These are phyloP conservation scores for Fragosphaeria purpurea DNA, from an alignment of 2,329 filamentous ascomycete species.

Conservation along the genomic window DNA sequence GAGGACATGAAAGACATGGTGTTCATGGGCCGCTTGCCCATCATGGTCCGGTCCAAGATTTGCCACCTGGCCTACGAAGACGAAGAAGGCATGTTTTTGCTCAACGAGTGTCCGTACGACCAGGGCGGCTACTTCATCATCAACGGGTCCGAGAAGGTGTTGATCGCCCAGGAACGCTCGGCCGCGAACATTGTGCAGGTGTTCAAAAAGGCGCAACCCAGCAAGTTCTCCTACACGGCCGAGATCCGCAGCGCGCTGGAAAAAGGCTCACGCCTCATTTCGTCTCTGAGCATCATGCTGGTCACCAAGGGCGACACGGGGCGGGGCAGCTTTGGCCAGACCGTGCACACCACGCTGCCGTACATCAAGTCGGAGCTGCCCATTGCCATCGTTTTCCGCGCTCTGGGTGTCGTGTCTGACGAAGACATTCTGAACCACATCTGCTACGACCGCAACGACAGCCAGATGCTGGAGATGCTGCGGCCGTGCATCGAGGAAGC, in stretches of 20 bases:
- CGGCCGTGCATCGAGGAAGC: slow-evolving; percentile 96
- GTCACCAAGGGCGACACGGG: slow-evolving; percentile 72
- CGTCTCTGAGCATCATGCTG: slow-evolving; percentile 82
- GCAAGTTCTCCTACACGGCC: slow-evolving; percentile 83
- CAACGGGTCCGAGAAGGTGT: slow-evolving; percentile 96
- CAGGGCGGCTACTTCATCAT: slow-evolving; percentile 99
- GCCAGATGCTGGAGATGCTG: slow-evolving; percentile 93
- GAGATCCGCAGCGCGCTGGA: slow-evolving; percentile 95
- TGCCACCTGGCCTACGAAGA: slow-evolving; percentile 78
- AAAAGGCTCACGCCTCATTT: slow-evolving; percentile 90
- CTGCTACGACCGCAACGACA: slow-evolving; percentile 90
- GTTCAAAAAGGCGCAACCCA: slow-evolving; percentile 94
- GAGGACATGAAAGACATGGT: slow-evolving; percentile 59
- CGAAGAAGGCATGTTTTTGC: slow-evolving; percentile 77
- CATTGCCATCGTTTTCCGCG: slow-evolving; percentile 90
- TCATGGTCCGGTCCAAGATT: slow-evolving; percentile 97
- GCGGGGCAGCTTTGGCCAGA: slow-evolving; percentile 75
- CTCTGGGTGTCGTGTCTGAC: slow-evolving; percentile 89
- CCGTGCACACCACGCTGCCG: slow-evolving; percentile 81
- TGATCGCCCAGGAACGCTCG: slow-evolving; percentile 95
- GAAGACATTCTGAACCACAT: slow-evolving; percentile 98
- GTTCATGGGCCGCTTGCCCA: slow-evolving; percentile 89
- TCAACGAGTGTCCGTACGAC: slow-evolving; percentile 97
- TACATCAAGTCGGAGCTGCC: slow-evolving; percentile 92
- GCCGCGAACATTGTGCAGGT: slow-evolving; percentile 98